Percentiles rank a stretch among this genome's conserved stretches.
These are phyloP conservation scores for Sporisorium iseilematis-ciliati DNA, from an alignment of 1,284 basidiomycete genomes.

Conservation along the genomic window DNA sequence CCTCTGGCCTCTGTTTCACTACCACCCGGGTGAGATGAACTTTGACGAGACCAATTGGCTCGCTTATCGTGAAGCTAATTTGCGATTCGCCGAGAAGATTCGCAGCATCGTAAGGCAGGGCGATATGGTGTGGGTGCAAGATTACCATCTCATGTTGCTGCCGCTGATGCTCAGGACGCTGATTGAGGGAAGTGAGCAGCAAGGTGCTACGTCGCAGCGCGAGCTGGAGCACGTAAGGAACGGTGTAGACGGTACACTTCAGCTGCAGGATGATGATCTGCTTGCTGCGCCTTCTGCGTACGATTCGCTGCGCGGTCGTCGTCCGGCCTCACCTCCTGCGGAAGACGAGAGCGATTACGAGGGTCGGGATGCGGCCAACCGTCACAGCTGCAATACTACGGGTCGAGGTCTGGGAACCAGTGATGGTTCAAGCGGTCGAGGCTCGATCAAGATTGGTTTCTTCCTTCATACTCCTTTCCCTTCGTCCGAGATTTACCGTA, in stretches of 20 bases:
- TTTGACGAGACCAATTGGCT: slow-evolving; percentile 99
- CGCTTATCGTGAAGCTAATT: slow-evolving; percentile 96
- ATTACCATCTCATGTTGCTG: slow-evolving; percentile 84
- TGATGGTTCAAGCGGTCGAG: slow-evolving; percentile 60
- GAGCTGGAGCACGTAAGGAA: slow-evolving; percentile 64
- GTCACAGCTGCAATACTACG: slow-evolving; percentile 22
- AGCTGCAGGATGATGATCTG: slow-evolving; percentile 53
- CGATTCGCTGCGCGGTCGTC: slow-evolving; percentile 10
- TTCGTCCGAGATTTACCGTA: slow-evolving; percentile 91
- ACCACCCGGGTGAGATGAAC: slow-evolving; percentile 86
- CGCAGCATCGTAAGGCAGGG: slow-evolving; percentile 81
- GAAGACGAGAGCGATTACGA: slow-evolving; percentile 25
- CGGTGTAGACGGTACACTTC: slow-evolving; percentile 62
- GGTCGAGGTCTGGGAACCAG: slow-evolving; percentile 53
- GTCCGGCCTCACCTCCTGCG: slow-evolving; percentile 20
- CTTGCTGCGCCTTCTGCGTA: slow-evolving; percentile 55
- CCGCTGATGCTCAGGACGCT: slow-evolving; percentile 92
- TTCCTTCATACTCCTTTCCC: slow-evolving; percentile 99
- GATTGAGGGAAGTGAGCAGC: slow-evolving; percentile 74
- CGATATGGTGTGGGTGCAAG: slow-evolving; percentile 89
- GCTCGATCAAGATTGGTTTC: slow-evolving; percentile 80
- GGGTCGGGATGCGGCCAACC: slow-evolving; percentile 23
- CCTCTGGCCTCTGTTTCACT: slow-evolving; percentile 99
- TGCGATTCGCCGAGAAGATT: slow-evolving; percentile 91
- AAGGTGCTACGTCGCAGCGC: slow-evolving; percentile 71